These are phyloP conservation scores for Pterocarpus santalinus DNA, from an alignment of 306 rosid genomes.

Conservation along the genomic window DNA sequence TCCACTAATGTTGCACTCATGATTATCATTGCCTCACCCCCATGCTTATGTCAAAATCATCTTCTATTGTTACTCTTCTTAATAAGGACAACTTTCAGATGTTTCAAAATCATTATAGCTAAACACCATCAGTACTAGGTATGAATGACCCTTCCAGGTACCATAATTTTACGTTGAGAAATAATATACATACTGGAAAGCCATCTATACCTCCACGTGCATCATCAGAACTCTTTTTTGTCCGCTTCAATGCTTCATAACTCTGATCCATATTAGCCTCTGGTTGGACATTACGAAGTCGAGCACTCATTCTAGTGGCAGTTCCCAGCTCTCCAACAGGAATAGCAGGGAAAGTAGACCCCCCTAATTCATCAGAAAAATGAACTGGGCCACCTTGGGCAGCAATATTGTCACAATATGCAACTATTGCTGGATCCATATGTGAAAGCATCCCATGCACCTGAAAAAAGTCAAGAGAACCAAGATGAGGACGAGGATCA, in stretches of 20 bases:
- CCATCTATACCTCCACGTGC: conserved; percentile 67
- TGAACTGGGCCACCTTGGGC: conserved; percentile 87
- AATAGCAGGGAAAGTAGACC: conserved; percentile 66
- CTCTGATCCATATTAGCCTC: conserved; percentile 78
- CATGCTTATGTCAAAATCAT: not conserved
- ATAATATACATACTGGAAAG: conserved; percentile 19
- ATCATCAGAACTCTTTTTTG: conserved; percentile 67
- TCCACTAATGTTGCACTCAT: not conserved
- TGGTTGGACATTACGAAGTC: conserved; percentile 89
- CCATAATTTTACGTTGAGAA: conserved; percentile 1
- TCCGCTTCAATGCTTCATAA: conserved; percentile 73
- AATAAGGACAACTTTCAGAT: conserved; percentile 15
- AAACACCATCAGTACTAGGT: conserved; percentile 72
- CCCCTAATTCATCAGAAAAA: conserved; percentile 73
- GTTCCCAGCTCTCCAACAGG: conserved; percentile 87
- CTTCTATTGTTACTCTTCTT: not conserved
- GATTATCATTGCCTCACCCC: not conserved
- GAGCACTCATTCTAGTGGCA: conserved; percentile 80
- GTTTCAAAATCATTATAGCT: conserved; percentile 32
- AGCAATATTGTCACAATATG: conserved; percentile 88
- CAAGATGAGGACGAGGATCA: conserved; percentile 11
- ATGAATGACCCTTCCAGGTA: conserved; percentile 8
- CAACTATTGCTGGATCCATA: conserved; percentile 93
- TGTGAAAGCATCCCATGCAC: conserved; percentile 98
- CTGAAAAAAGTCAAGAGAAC: conserved; percentile 49